Evolutionary conservation across 495 filamentous ascomycete species (phyloP).

Genomic region (Xylaria scruposa): DNA sequence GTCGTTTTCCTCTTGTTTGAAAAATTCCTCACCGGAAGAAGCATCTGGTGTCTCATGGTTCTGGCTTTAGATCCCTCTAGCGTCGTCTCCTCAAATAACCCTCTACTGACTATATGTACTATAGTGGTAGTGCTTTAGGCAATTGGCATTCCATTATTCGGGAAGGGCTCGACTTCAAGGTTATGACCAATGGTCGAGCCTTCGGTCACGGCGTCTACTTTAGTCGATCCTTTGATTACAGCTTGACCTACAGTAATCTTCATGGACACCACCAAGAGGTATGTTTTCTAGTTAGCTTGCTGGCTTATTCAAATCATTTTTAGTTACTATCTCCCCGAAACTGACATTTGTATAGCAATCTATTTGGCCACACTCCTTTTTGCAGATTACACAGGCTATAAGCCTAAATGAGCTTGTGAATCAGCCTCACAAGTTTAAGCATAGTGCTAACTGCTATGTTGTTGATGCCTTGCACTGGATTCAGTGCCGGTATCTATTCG

Average conservation of each 20-base stretch:
- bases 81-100: background rate
- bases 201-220: conserved; percentile 87
- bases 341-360: background rate
- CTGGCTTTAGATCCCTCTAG: background rate
- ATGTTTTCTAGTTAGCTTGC: background rate
- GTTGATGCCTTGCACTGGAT: conserved; percentile 85
- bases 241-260: conserved; percentile 59
- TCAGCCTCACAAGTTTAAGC: conserved; percentile 65
- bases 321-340: background rate
- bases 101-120: background rate
- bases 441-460: conserved; percentile 66
- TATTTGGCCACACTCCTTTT: conserved; percentile 70
- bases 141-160: conserved; percentile 96
- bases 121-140: conserved; percentile 65
- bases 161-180: conserved; percentile 76
- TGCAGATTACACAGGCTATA: conserved; percentile 66
- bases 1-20: background rate
- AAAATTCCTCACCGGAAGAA: background rate
- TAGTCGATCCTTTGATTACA: conserved; percentile 62
- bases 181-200: conserved; percentile 67
- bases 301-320: background rate
- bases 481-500: conserved; percentile 87
- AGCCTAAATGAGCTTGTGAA: conserved; percentile 91
- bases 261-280: background rate
- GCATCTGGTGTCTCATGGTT: background rate